Evolutionary conservation across 2,329 filamentous ascomycete genomes (phyloP), one percentile per base, ranked within the genome.

Genomic region (Colletotrichum neosansevieriae): DNA sequence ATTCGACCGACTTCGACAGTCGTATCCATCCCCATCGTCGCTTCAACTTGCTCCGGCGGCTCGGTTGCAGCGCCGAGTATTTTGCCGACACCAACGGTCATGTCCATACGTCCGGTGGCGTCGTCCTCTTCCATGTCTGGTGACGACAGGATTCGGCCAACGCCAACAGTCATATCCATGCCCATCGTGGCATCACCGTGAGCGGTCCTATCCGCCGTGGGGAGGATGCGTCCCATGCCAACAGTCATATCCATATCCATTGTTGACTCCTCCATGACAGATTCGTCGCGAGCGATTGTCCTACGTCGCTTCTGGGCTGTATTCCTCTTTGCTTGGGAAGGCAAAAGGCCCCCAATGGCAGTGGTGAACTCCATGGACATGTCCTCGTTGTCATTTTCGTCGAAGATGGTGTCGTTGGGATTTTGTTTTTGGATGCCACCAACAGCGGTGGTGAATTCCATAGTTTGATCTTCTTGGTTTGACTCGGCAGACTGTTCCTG

Each of bases 391-490:
- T 81, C 80, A 7, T 77, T 73, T 19, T 76, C 73, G 29, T 80
- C 74, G 44, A 51, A 62, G 75, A 4, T 73, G 75, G 29, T 79
- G 74, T 4, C 73, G 70, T 24, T 75, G 69, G 17, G 73, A 13
- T 66, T 36, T 77, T 76, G 56, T 19, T 53, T 51, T 0, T 80
- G 82, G 67, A 97, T 97, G 4, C 88, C 86, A 5, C 94, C 94
- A 50, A 97, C 85, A 2, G 91, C 91, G 57, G 86, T 91, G 0
- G 94, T 97, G 59, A 97, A 88, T 59, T 97, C 94, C 94, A 97
- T 97, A 59, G 89, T 93, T 73, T 91, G 85, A 32, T 92, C 91
- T 50, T 86, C 62, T 10, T 61, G 50, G n/a, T n/a, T 49, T 10
- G 50, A 45, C 17, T 62, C 65, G 15, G 32, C 51, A 7, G 34